Percentiles rank a stretch among this genome's conserved stretches.
These are phyloP conservation scores for Trypanosoma conorhini DNA, from an alignment of 208 protist species.

Conservation along the genomic window DNA sequence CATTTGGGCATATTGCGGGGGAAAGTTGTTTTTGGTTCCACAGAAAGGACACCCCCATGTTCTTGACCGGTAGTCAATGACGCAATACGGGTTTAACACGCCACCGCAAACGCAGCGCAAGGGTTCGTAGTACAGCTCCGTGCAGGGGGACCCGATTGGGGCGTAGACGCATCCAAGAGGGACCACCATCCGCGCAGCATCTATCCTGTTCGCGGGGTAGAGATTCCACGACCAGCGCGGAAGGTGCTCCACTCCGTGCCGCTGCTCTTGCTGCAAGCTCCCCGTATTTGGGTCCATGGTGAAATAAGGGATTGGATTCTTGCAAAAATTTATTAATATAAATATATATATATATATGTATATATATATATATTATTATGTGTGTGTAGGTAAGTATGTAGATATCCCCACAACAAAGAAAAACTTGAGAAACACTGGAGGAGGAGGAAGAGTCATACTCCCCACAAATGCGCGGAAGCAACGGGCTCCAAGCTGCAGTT, in stretches of 20 bases:
- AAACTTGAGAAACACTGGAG: neutral
- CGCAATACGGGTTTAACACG: slow-evolving; percentile 95
- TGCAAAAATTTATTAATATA: slow-evolving; percentile 18
- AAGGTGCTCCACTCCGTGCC: slow-evolving; percentile 25
- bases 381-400: no score
- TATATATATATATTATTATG: neutral
- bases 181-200: slow-evolving; percentile 94
- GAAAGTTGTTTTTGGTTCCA: slow-evolving; percentile 93
- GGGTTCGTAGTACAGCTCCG: slow-evolving; percentile 93
- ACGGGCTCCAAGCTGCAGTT: neutral
- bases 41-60: slow-evolving; percentile 97
- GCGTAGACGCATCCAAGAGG: slow-evolving; percentile 97
- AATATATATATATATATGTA: slow-evolving; percentile 4
- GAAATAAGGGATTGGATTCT: neutral
- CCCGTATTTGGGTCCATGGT: slow-evolving; percentile 18
- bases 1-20: slow-evolving; percentile 94
- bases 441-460: neutral
- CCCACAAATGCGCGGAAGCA: neutral
- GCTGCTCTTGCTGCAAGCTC: slow-evolving; percentile 11
- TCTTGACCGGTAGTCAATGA: slow-evolving; percentile 57
- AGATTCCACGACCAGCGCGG: slow-evolving; percentile 96
- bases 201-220: slow-evolving; percentile 95
- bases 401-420: neutral
- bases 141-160: slow-evolving; percentile 90
- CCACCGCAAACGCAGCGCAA: slow-evolving; percentile 93